phyloP scores from a whole-genome alignment of 495 filamentous ascomycete genomes.

The Hypoxylon fragiforme region DNA sequence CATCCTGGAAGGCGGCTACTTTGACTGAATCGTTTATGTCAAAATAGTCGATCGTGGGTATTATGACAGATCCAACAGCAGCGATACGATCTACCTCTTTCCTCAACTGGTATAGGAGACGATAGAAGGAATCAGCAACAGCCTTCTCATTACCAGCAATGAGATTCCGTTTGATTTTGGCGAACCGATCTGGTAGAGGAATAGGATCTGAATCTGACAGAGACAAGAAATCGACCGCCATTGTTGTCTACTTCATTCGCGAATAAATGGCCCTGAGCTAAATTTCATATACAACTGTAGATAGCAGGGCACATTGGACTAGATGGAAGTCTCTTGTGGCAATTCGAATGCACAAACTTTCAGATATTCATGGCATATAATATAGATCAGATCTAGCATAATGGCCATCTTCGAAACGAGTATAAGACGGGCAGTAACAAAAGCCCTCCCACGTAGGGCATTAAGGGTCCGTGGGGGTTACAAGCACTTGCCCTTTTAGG shows the following conservation, averaged over 20 bases:
- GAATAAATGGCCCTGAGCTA: too few relatives aligned
- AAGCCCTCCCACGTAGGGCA: conserved; percentile 9
- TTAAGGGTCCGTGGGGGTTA: conserved; percentile 16
- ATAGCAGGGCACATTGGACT: too few relatives aligned
- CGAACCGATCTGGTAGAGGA: conserved; percentile 70
- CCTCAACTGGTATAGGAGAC: conserved; percentile 61
- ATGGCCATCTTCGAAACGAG: conserved; percentile 6
- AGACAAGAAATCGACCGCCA: conserved; percentile 30
- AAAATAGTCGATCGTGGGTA: conserved; percentile 64
- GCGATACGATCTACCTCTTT: conserved; percentile 57
- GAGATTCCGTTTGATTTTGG: conserved; percentile 65
- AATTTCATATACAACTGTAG: too few relatives aligned
- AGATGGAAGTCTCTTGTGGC: background rate
- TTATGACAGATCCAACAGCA: conserved; percentile 42
- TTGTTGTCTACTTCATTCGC: conserved; percentile 10
- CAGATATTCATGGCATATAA: too few relatives aligned
- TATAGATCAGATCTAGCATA: conserved; percentile 1
- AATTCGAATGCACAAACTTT: too few relatives aligned
- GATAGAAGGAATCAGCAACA: conserved; percentile 65
- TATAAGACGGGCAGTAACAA: conserved; percentile 13
- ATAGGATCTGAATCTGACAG: conserved; percentile 38
- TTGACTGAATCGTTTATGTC: conserved; percentile 55
- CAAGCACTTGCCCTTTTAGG: conserved; percentile 13
- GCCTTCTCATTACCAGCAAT: conserved; percentile 64
- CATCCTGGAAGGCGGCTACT: conserved; percentile 44